Base-by-base conservation (phyloP, 768 basidiomycete species). In the Hirschioporus abietinus region DNA sequence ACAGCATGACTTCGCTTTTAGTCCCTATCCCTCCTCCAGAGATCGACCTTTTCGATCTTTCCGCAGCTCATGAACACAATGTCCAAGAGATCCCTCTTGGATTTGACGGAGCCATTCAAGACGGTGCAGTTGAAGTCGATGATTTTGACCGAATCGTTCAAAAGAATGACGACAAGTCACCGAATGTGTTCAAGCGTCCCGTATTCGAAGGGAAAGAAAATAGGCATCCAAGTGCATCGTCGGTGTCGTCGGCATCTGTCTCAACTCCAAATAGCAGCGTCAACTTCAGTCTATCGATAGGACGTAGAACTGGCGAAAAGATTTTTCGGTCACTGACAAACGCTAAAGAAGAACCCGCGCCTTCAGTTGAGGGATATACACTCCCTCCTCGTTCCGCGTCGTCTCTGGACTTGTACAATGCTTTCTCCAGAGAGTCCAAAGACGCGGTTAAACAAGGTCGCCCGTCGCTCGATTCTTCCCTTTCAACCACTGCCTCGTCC, bases 1-100 rank as follows among this genome's bases (percentile, higher is more conserved):
- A 57, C 63, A 26, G 35, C 63, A 66, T 72, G 20, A 67, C 71
- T 8, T 76, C 78, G 0, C 61, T 76, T 4, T 75, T 83, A 69
- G 76, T 80, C 18, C 77, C 81, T 0, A 70, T 81, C 0, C 77
- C 82, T 0, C 76, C 82, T 26, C 78, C 80, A 1, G 75, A 82
- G 30, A 80, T 82, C 12, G 84, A 86, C 70, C 74, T 84, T 30
- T 87, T 91, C 68, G 83, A 90, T 65, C 75, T 87, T 65, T 87
- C 88, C 0, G 79, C 82, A 35, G 80, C 83, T 6, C 74, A 84
- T n/a, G 42, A 52, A 10, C 42, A 52, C 42, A 83, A 87, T 24
- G 72, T 86, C 30, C 82, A 85, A 0, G 69, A 76, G 9, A 83
- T 86, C 63, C 80, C 84, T 1, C 60, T 73, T 27, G 68, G 71